These are phyloP conservation scores for Cercospora sojina DNA, from an alignment of 2,329 filamentous ascomycete species.

Conservation along the genomic window DNA sequence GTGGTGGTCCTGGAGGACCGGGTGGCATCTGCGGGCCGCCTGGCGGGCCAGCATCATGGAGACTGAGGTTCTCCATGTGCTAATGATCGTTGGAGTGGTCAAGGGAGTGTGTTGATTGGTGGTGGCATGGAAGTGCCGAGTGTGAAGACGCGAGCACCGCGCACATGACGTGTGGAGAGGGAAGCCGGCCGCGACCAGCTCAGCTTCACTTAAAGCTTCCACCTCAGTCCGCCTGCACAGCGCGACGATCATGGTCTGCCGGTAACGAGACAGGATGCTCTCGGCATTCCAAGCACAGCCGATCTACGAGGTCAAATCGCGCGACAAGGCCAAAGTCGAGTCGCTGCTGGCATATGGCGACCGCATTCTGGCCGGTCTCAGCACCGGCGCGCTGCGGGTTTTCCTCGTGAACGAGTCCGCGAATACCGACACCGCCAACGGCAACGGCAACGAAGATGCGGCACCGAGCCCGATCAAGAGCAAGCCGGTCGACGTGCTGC, in stretches of 20 bases:
- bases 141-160: not conserved
- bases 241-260: conserved; percentile 7
- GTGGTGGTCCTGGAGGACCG: conserved; percentile 26
- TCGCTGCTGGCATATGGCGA: conserved; percentile 92
- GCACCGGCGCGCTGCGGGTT: conserved; percentile 81
- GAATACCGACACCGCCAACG: conserved; percentile 30
- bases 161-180: conserved; percentile 8
- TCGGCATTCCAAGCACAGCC: conserved; percentile 95
- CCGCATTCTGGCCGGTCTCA: conserved; percentile 85
- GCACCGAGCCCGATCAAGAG: conserved; percentile 36
- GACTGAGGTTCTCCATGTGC: conserved; percentile 38
- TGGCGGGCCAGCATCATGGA: conserved; percentile 36
- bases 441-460: conserved; percentile 31
- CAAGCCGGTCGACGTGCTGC: conserved; percentile 72
- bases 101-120: conserved; percentile 15
- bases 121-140: not conserved
- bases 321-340: conserved; percentile 97
- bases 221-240: conserved; percentile 4
- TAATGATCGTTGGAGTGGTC: not conserved
- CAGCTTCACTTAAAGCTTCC: not conserved
- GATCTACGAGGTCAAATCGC: conserved; percentile 92
- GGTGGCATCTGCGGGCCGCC: conserved; percentile 19
- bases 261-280: conserved; percentile 54
- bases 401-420: conserved; percentile 78
- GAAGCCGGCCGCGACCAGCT: not conserved